These are phyloP conservation scores for Ceratobasidium sp. DNA, from an alignment of 1,284 basidiomycete genomes.

Conservation along the genomic window DNA sequence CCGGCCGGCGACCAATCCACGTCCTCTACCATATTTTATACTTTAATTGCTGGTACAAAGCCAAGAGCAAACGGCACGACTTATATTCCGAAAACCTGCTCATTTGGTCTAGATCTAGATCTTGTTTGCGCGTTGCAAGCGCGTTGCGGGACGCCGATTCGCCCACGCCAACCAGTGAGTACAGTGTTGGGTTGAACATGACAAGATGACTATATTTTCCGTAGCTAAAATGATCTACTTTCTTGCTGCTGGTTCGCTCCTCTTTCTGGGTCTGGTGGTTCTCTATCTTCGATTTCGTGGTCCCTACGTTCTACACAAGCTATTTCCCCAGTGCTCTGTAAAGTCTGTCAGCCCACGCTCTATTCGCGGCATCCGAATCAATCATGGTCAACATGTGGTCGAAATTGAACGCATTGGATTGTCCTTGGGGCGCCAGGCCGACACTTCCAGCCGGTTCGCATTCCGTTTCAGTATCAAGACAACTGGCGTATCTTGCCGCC, in stretches of 20 bases:
- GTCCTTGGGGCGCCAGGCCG: constrained; percentile 62
- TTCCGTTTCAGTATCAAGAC: constrained; percentile 43
- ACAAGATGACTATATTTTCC: not conserved
- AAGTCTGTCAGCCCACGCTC: constrained; percentile 71
- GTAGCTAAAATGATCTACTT: constrained; percentile 31
- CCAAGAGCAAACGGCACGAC: not conserved
- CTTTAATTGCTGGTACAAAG: not conserved
- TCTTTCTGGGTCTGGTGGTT: constrained; percentile 1
- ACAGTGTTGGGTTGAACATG: not conserved
- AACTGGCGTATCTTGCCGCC: constrained; percentile 7
- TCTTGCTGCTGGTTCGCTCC: not conserved
- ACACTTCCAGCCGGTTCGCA: constrained; percentile 23
- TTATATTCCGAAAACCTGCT: not conserved
- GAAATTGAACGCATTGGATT: constrained; percentile 72
- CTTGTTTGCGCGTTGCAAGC: not conserved
- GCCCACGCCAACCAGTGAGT: constrained; percentile 13
- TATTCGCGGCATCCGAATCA: constrained; percentile 75
- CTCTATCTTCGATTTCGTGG: constrained; percentile 32
- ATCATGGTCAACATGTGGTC: constrained; percentile 63
- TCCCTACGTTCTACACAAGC: constrained; percentile 28
- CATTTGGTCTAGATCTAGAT: not conserved
- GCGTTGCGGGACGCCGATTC: not conserved
- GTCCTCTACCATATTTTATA: not conserved
- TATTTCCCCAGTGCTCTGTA: constrained; percentile 36
- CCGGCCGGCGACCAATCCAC: not conserved